phyloP scores from a whole-genome alignment of 2,329 filamentous ascomycete species.

The Ceratocystis papillata region DNA sequence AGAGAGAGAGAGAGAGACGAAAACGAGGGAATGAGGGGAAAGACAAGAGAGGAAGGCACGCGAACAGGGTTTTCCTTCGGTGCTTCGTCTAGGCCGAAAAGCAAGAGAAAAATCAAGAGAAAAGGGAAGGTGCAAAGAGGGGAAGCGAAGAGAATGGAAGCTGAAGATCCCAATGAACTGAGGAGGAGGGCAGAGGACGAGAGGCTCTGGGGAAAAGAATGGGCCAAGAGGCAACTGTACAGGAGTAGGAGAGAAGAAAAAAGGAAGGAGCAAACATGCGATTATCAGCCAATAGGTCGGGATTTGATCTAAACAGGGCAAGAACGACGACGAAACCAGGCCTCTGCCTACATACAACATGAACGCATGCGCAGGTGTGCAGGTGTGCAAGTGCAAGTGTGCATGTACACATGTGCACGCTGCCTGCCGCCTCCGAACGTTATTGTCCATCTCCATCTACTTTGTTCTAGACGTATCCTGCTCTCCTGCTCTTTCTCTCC shows the following conservation, averaged over 20 bases:
- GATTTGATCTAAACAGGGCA: neutral
- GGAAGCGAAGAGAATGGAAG: slow-evolving; percentile 1
- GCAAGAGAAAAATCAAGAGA: neutral
- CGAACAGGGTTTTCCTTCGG: neutral
- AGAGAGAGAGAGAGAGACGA: neutral
- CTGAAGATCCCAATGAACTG: neutral
- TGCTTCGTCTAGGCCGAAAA: neutral
- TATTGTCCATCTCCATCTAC: neutral
- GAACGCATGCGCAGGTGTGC: neutral
- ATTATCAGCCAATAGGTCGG: slow-evolving; percentile 6
- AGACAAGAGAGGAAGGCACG: neutral
- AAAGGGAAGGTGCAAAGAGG: slow-evolving; percentile 8
- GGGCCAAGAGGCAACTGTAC: neutral
- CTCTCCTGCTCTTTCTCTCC: neutral
- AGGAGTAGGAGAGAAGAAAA: neutral
- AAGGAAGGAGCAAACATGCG: neutral
- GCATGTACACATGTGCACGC: neutral
- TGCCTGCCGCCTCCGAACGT: neutral
- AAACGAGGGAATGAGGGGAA: neutral
- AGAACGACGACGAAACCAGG: neutral
- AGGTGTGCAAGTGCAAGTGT: neutral
- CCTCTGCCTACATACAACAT: neutral
- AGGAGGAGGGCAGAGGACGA: neutral
- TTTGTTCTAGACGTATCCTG: neutral
- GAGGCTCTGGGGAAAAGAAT: neutral